Evolutionary conservation across 73 alveolate genomes (phyloP), one percentile per base, ranked within the genome.

Genomic region (Paramecium bursaria): DNA sequence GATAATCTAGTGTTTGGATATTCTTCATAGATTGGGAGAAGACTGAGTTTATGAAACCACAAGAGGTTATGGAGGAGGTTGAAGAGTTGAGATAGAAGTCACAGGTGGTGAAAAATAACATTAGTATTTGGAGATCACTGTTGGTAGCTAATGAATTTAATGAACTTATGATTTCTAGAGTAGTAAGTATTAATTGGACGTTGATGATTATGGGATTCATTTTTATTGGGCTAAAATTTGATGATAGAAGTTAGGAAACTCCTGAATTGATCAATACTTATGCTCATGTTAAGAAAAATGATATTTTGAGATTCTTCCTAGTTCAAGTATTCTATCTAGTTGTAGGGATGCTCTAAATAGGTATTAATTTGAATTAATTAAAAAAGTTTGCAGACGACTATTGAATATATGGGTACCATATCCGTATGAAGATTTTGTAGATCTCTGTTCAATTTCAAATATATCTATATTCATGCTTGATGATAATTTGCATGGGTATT

Each of bases 371-470:
- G n/a, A n/a, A n/a, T n/a, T n/a, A n/a, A n/a, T n/a, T n/a, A n/a
- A n/a, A n/a, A n/a, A n/a, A n/a, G 80, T 90, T 19, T 17, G 90
- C 26, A 77, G 94, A 67, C 73, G 92, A 75, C 19, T 94, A 44
- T 53, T 96, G 13, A 91, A 89, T 67, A 52, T 89, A 4, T 57
- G 91, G 92, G 48, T 80, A 33, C 99, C 99, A 7, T 74, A 94
- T 73, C 76, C 89, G 19, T 87, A 60, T 74, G 92, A 93, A 39
- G 96, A 94, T 82, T 94, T 95, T 82, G 91, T 92, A 22, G 99
- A 97, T 93, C 87, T 97, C 47, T 97, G 99, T 77, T 87, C 98
- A 11, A 93, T 97, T 31, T 90, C 97, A 35, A 97, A 97, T 86
- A 76, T 97, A 2, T 92, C 98, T 27, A 87, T 97, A 13, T 90